phyloP scores from a whole-genome alignment of 345 rosid genomes.

The Eucalyptus grandis region DNA sequence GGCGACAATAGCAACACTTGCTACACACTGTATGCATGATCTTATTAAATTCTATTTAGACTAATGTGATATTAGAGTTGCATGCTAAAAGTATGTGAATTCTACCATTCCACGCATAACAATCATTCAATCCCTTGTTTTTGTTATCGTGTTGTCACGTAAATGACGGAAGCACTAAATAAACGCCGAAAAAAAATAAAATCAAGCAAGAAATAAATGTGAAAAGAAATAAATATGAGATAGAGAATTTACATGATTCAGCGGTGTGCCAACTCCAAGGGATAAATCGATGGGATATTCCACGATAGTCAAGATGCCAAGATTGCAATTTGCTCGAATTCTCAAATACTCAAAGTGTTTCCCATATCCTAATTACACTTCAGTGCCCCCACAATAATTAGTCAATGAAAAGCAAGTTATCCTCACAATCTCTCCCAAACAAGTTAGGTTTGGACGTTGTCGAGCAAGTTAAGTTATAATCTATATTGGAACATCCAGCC shows the following conservation, averaged over 20 bases:
- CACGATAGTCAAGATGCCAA: neutral
- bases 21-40: neutral
- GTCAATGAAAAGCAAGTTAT: neutral
- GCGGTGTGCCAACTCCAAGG: neutral
- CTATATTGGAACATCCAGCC: neutral
- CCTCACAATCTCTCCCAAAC: neutral
- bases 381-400: neutral
- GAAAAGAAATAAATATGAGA: neutral
- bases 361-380: neutral
- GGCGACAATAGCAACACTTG: neutral
- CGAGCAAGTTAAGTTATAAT: neutral
- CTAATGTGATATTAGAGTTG: too few species aligned
- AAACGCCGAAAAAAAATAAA: neutral
- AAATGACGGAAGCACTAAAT: neutral
- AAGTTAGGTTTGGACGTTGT: neutral
- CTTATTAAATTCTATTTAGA: neutral
- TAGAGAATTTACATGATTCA: neutral
- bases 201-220: neutral
- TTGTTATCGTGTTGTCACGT: neutral
- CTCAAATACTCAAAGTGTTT: neutral
- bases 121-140: neutral
- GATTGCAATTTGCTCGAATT: neutral
- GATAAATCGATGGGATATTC: neutral
- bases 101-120: neutral
- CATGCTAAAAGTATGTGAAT: neutral